Conservation (phyloP, 108 stramenopile species). For the Nitzschia palea region DNA sequence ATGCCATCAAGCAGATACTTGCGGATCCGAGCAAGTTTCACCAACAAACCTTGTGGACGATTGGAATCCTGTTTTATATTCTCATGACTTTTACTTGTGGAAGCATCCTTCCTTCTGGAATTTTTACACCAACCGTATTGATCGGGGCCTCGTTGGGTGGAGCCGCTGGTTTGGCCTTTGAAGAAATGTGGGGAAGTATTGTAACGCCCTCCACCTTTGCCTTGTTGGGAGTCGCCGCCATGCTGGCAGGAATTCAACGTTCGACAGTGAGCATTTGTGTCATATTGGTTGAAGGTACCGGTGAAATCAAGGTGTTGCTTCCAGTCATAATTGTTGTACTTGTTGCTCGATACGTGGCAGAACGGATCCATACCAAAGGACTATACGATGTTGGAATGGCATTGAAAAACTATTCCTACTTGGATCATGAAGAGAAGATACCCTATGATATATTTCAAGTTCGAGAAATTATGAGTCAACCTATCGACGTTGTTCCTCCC, state of each 20-base stretch:
- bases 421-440: constrained; percentile 34
- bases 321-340: constrained; percentile 60
- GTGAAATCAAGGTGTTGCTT: constrained; percentile 49
- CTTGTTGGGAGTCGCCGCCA: constrained; percentile 56
- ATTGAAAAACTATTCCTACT: constrained; percentile 44
- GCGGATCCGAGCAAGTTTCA: constrained; percentile 46
- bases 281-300: constrained; percentile 70
- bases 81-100: constrained; percentile 50
- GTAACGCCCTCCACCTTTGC: constrained; percentile 44
- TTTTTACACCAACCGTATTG: constrained; percentile 60
- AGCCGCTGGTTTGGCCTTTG: constrained; percentile 38
- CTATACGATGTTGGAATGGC: constrained; percentile 43
- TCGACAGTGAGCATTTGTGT: constrained; percentile 58
- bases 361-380: constrained; percentile 26
- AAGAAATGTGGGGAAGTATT: constrained; percentile 21
- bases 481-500: constrained; percentile 29
- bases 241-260: constrained; percentile 63
- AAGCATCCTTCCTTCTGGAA: constrained; percentile 41
- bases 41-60: constrained; percentile 29
- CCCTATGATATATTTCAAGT: constrained; percentile 39
- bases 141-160: constrained; percentile 56
- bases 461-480: constrained; percentile 51
- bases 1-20: constrained; percentile 55
- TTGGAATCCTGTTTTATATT: constrained; percentile 43
- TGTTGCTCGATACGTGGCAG: constrained; percentile 37